Base-by-base conservation (phyloP, 257 asterid genomes). In the Ilex aquifolium region DNA sequence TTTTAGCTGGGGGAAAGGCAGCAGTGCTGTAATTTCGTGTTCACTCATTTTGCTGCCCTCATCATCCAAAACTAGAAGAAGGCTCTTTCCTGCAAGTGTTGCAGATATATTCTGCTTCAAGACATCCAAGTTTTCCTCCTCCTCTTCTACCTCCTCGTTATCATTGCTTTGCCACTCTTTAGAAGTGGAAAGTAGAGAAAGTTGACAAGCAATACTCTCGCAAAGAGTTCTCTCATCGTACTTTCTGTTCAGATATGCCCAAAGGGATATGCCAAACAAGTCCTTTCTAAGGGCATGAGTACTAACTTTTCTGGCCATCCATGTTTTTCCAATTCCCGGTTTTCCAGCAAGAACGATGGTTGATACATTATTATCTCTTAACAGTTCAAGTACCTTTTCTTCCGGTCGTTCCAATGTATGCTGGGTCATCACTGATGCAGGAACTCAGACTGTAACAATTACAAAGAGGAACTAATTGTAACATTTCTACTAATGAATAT, bases 271-370 rank as follows among this genome's bases (percentile, higher is more conserved):
- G 27, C 65, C 76, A 44, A 59, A 65, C 32, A 36, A 13, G 15
- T 27, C 30, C 58, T 65, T 31, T 66, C 51, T 59, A 48, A 71
- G 16, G 56, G 71, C 70, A 4, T 13, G 40, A 10, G 44, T n/a
- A 49, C 67, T 59, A 13, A 65, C 32, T 44, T 44, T 71, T 51
- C 66, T 64, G 15, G 71, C 71, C 49, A 60, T 60, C 72, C 76
- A 56, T 40, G 72, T 60, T 57, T 71, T 71, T 2, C 76, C 76
- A 36, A 71, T 44, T 48, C 72, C 72, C 12, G 71, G 31, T 59
- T 44, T 48, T 15, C 72, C 72, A 10, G 60, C 31, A 13, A 71
- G 76, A 32, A 57, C 64, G 21, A 69, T 55, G 52, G 59, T 62
- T 14, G 67, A 62, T 21, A 62, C 11, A 8, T 50, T 44, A 31